phyloP scores from a whole-genome alignment of 331 rosid genomes.

The Dryas integrifolia region DNA sequence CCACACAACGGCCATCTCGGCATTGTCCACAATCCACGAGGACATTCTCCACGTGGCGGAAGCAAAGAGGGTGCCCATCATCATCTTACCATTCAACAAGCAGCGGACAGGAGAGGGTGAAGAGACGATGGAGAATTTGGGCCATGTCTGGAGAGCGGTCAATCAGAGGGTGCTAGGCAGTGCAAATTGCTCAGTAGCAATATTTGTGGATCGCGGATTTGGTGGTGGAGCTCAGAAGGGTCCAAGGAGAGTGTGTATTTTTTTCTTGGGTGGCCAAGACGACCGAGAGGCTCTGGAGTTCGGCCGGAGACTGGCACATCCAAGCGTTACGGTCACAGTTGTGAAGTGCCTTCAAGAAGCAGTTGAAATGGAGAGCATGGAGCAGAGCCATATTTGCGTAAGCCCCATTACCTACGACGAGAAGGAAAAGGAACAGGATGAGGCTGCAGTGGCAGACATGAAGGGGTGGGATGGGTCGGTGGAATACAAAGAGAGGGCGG shows the following conservation, averaged over 20 bases:
- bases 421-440: constrained; percentile 68
- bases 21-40: constrained; percentile 63
- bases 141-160: constrained; percentile 64
- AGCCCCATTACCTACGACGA: neutral
- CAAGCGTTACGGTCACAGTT: constrained; percentile 43
- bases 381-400: neutral
- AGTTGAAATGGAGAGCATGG: constrained; percentile 27
- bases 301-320: constrained; percentile 56
- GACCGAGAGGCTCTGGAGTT: constrained; percentile 70
- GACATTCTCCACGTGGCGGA: constrained; percentile 75
- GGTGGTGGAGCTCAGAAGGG: constrained; percentile 4
- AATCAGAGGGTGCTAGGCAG: constrained; percentile 56
- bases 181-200: constrained; percentile 71
- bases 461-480: constrained; percentile 35
- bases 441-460: constrained; percentile 44
- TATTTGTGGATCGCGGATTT: constrained; percentile 68
- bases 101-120: constrained; percentile 41
- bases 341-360: constrained; percentile 42
- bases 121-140: constrained; percentile 40
- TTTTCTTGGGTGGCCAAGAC: constrained; percentile 78
- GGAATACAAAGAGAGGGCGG: constrained; percentile 45
- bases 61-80: constrained; percentile 56
- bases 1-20: constrained; percentile 58
- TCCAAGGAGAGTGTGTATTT: constrained; percentile 34
- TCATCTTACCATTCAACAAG: constrained; percentile 64